phyloP scores from a whole-genome alignment of 2,329 filamentous ascomycete species.

The Emydomyces testavorans region DNA sequence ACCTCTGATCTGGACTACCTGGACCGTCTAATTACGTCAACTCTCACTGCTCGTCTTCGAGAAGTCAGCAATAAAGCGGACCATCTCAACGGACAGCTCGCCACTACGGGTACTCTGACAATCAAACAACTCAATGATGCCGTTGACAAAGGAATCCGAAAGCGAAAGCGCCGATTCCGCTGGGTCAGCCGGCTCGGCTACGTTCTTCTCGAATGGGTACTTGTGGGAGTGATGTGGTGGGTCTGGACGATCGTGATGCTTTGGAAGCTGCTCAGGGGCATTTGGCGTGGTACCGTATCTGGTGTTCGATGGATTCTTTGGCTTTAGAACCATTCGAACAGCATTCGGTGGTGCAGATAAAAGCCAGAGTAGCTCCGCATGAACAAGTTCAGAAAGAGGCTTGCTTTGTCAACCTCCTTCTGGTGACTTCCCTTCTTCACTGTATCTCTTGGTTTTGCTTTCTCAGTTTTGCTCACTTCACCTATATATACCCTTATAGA shows the following conservation, averaged over 20 bases:
- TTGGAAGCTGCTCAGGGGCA: conserved; percentile 52
- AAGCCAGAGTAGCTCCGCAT: neutral
- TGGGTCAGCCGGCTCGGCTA: conserved; percentile 68
- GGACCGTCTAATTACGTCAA: conserved; percentile 38
- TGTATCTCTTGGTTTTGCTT: neutral
- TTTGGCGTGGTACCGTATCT: conserved; percentile 48
- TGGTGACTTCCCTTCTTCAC: neutral
- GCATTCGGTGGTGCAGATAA: neutral
- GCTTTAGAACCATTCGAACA: conserved; percentile 42
- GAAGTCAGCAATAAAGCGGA: conserved; percentile 67
- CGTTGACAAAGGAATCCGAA: conserved; percentile 57
- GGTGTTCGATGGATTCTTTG: conserved; percentile 73
- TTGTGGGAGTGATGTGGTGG: conserved; percentile 87
- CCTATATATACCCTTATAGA: neutral
- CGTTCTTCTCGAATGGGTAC: conserved; percentile 72
- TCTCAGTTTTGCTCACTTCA: neutral
- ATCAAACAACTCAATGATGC: conserved; percentile 70
- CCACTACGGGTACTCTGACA: conserved; percentile 62
- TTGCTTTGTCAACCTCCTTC: neutral
- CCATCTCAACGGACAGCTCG: conserved; percentile 62
- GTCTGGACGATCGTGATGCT: conserved; percentile 83
- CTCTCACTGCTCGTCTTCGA: conserved; percentile 50
- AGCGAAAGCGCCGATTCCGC: conserved; percentile 61
- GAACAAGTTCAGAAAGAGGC: neutral
- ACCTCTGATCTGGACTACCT: conserved; percentile 34